Evolutionary conservation across 495 filamentous ascomycete species (phyloP).

Genomic region (Penicillium odoratum): DNA sequence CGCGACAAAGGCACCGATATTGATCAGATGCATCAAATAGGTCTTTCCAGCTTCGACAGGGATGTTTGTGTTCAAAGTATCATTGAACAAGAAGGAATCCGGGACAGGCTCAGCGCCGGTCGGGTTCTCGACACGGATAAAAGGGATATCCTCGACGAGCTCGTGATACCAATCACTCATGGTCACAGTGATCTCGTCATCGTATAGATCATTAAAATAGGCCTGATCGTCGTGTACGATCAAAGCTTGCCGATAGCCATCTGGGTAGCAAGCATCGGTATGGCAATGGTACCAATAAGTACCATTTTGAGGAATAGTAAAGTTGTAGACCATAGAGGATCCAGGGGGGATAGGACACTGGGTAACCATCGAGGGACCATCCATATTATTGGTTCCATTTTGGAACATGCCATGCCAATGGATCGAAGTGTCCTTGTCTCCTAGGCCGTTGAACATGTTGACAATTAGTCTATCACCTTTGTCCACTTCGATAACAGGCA

Average conservation of each 20-base stretch:
- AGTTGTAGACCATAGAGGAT: slow-evolving; percentile 70
- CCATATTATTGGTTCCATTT: slow-evolving; percentile 69
- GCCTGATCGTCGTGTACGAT: slow-evolving; percentile 64
- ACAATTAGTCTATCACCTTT: slow-evolving; percentile 71
- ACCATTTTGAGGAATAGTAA: slow-evolving; percentile 69
- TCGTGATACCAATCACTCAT: slow-evolving; percentile 66
- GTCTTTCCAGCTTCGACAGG: slow-evolving; percentile 70
- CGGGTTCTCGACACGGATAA: slow-evolving; percentile 42
- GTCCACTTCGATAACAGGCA: slow-evolving; percentile 65
- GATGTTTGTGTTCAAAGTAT: slow-evolving; percentile 56
- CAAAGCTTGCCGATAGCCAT: slow-evolving; percentile 70
- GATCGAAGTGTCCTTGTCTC: slow-evolving; percentile 65
- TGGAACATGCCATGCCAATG: slow-evolving; percentile 85
- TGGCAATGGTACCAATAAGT: slow-evolving; percentile 88
- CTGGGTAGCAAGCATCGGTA: slow-evolving; percentile 65
- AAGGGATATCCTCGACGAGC: slow-evolving; percentile 41
- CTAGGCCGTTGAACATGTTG: slow-evolving; percentile 70
- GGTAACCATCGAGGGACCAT: slow-evolving; percentile 58
- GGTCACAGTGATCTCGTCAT: slow-evolving; percentile 64
- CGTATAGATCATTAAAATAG: slow-evolving; percentile 62
- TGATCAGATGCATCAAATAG: slow-evolving; percentile 75
- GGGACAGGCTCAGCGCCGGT: slow-evolving; percentile 56
- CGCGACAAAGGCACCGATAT: slow-evolving; percentile 72
- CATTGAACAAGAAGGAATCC: slow-evolving; percentile 55
- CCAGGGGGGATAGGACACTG: slow-evolving; percentile 23